Evolutionary conservation across 345 rosid species (phyloP).

Genomic region (Arabidopsis thaliana): DNA sequence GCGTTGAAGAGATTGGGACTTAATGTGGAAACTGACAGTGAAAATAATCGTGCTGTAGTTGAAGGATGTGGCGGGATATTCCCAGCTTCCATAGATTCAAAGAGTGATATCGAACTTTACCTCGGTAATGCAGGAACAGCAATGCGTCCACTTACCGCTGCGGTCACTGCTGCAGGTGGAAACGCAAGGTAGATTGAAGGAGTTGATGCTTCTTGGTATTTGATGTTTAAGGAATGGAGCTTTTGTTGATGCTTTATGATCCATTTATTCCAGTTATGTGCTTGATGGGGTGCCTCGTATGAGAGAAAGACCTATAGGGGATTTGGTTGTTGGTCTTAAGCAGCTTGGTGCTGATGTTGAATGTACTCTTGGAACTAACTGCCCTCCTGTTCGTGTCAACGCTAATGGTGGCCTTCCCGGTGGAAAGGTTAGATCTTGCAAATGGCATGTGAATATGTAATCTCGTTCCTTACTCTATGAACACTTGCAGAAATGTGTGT

Average conservation of each 20-base stretch:
- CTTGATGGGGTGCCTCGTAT: constrained; percentile 97
- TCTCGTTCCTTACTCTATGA: background rate
- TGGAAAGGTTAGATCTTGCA: constrained; percentile 69
- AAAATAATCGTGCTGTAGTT: constrained; percentile 61
- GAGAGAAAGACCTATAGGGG: constrained; percentile 98
- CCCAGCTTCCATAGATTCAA: constrained; percentile 63
- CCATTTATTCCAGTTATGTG: constrained; percentile 56
- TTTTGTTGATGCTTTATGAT: background rate
- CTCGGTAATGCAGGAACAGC: constrained; percentile 98
- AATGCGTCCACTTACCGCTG: constrained; percentile 96
- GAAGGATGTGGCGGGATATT: constrained; percentile 90
- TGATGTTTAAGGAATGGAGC: background rate
- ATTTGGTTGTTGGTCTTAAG: constrained; percentile 84
- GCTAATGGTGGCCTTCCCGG: constrained; percentile 95
- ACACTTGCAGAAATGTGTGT: constrained; percentile 10
- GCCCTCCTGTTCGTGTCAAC: constrained; percentile 86
- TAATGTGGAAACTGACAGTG: constrained; percentile 61
- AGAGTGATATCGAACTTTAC: constrained; percentile 71
- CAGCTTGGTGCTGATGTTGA: constrained; percentile 92
- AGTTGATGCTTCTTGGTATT: background rate
- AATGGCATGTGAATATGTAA: background rate
- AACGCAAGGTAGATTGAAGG: constrained; percentile 62
- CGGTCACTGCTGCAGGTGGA: constrained; percentile 91
- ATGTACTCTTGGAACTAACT: constrained; percentile 74
- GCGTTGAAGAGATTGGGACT: constrained; percentile 81